Conservation (phyloP, 352 stramenopile species). For the Pythium sukuiense region DNA sequence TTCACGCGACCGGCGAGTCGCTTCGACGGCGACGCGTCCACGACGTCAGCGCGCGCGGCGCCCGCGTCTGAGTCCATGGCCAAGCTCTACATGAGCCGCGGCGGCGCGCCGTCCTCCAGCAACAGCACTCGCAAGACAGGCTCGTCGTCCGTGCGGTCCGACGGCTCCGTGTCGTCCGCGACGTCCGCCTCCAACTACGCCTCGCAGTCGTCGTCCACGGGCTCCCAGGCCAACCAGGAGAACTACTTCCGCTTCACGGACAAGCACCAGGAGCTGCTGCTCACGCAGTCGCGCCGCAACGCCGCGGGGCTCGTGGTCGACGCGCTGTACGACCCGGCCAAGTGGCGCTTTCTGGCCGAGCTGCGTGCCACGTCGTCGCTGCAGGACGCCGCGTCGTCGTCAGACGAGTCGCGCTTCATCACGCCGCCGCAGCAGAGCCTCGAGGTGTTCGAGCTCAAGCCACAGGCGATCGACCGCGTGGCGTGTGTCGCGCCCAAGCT, state of each 20-base stretch:
- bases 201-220: neutral
- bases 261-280: slow-evolving; percentile 45
- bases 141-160: neutral
- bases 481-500: slow-evolving; percentile 44
- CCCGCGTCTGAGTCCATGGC: slow-evolving; percentile 5
- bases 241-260: slow-evolving; percentile 62
- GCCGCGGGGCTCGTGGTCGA: slow-evolving; percentile 60
- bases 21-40: slow-evolving; percentile 1
- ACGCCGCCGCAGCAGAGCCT: slow-evolving; percentile 25
- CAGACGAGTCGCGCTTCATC: neutral
- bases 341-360: slow-evolving; percentile 53
- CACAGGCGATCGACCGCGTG: slow-evolving; percentile 45
- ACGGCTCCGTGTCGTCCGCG: neutral
- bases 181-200: neutral
- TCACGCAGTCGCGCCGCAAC: slow-evolving; percentile 50
- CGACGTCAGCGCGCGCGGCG: slow-evolving; percentile 7
- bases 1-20: neutral
- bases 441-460: slow-evolving; percentile 57
- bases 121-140: neutral
- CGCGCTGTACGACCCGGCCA: slow-evolving; percentile 55
- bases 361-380: slow-evolving; percentile 16
- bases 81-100: slow-evolving; percentile 7
- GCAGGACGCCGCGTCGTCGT: neutral
- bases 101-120: neutral
- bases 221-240: slow-evolving; percentile 10